These are phyloP conservation scores for Sphaerulina vaccinii DNA, from an alignment of 2,329 filamentous ascomycete species.

Conservation along the genomic window DNA sequence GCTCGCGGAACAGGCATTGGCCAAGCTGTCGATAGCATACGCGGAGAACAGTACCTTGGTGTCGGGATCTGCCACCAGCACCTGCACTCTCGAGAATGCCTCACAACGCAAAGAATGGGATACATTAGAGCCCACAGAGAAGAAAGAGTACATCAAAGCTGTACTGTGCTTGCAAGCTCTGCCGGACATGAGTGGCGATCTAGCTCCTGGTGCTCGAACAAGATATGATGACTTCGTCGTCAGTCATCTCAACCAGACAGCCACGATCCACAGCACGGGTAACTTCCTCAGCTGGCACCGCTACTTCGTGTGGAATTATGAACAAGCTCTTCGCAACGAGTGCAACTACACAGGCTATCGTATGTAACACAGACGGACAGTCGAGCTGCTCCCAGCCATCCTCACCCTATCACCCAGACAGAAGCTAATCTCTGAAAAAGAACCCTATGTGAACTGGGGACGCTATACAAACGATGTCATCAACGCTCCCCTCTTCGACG, in stretches of 20 bases:
- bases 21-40: too few relatives aligned
- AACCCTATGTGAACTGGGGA: slow-evolving; percentile 36
- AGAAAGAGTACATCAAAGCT: slow-evolving; percentile 35
- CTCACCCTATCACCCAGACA: too few relatives aligned
- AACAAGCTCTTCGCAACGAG: slow-evolving; percentile 44
- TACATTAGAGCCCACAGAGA: slow-evolving; percentile 25
- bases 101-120: slow-evolving; percentile 46
- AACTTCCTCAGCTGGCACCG: slow-evolving; percentile 44
- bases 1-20: too few relatives aligned
- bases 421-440: too few relatives aligned
- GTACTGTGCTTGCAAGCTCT: slow-evolving; percentile 34
- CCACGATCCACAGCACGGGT: slow-evolving; percentile 20
- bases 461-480: slow-evolving; percentile 44
- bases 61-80: too few relatives aligned
- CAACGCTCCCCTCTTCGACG: slow-evolving; percentile 57
- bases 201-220: slow-evolving; percentile 32
- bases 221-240: slow-evolving; percentile 26
- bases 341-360: slow-evolving; percentile 45
- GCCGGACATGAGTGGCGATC: slow-evolving; percentile 27
- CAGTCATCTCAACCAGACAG: slow-evolving; percentile 35
- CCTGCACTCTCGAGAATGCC: too few relatives aligned
- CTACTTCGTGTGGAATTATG: slow-evolving; percentile 45
- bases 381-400: too few relatives aligned
- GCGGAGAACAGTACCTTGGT: too few relatives aligned
- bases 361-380: too few relatives aligned